Base-by-base conservation (phyloP, 306 rosid genomes). In the Pterocarpus macrocarpus region DNA sequence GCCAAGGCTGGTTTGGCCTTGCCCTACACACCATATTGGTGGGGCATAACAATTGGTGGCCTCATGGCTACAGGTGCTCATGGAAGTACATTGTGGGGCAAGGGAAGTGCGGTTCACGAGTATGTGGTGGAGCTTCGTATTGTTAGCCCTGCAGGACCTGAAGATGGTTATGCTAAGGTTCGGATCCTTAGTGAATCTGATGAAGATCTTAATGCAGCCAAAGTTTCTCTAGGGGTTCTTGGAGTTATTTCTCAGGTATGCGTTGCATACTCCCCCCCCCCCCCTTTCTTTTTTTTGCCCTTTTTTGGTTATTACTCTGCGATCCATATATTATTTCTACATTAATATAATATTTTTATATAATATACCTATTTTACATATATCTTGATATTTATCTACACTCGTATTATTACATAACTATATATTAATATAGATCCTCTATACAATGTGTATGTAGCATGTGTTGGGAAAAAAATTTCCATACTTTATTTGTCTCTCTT, bases 21-120 rank as follows among this genome's bases (percentile, higher is more conserved):
- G 84, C 92, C 94, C 0, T 83, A 86, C 43, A 56, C 88, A 4
- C 96, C 94, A 0, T 93, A 93, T 22, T 93, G 97, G 97, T 91
- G 92, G 94, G 97, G 97, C 1, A 22, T 91, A 16, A 93, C 94
- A 5, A 78, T 91, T 12, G 97, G 97, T 1, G 96, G 97, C 4
- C 68, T 91, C 3, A 34, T 93, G 67, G 86, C 87, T 5, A 91
- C 91, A 0, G 97, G 96, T 14, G 94, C 97, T 0, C 97, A 93
- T 68, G 96, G 96, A 2, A 91, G 97, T 69, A 77, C 97, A 0
- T 63, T 92, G 73, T 87, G 91, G 97, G 87, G 89, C 0, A 82
- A 83, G 17, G 97, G 97, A 35, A 90, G 97, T 16, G 71, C 94
- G 0, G 90, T 92, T 53, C 94, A 90, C 53, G 97, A 92, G 28